These are phyloP conservation scores for Apiotrichum montevideense DNA, from an alignment of 1,284 basidiomycete species.

Conservation along the genomic window DNA sequence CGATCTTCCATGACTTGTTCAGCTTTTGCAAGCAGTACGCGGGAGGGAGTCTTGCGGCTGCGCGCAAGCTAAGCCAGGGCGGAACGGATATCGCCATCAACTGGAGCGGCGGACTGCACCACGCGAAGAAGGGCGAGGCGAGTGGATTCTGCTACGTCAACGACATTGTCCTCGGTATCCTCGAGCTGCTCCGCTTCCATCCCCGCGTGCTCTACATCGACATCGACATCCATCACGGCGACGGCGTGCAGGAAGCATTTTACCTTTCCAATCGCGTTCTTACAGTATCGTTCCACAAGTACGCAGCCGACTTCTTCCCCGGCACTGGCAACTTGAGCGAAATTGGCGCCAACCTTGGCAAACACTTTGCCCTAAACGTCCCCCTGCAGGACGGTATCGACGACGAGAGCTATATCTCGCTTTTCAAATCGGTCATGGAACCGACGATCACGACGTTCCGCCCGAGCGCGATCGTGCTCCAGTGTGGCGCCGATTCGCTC, in stretches of 20 bases:
- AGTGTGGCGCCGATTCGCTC: conserved; percentile 95
- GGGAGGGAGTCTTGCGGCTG: conserved; percentile 83
- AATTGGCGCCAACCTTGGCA: conserved; percentile 74
- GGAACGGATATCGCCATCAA: conserved; percentile 94
- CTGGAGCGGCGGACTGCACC: conserved; percentile 93
- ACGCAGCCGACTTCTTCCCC: conserved; percentile 96
- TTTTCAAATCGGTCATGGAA: conserved; percentile 95
- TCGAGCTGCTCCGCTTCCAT: conserved; percentile 82
- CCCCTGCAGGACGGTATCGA: conserved; percentile 95
- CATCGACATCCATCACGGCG: conserved; percentile 96
- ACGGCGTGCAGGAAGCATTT: conserved; percentile 95
- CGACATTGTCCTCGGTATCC: conserved; percentile 85
- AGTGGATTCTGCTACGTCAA: conserved; percentile 97
- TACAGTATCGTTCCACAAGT: conserved; percentile 99
- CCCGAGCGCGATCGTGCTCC: conserved; percentile 86
- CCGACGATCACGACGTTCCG: conserved; percentile 86
- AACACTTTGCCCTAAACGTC: conserved; percentile 94
- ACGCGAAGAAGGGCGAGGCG: conserved; percentile 91
- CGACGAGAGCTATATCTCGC: conserved; percentile 89
- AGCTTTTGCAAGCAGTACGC: conserved; percentile 89
- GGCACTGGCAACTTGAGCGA: conserved; percentile 90
- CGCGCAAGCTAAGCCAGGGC: conserved; percentile 74
- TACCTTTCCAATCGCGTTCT: conserved; percentile 96
- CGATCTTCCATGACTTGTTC: conserved; percentile 86
- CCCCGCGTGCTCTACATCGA: conserved; percentile 92